These are phyloP conservation scores for Adansonia madagascariensis DNA, from an alignment of 441 rosid species.

Conservation along the genomic window DNA sequence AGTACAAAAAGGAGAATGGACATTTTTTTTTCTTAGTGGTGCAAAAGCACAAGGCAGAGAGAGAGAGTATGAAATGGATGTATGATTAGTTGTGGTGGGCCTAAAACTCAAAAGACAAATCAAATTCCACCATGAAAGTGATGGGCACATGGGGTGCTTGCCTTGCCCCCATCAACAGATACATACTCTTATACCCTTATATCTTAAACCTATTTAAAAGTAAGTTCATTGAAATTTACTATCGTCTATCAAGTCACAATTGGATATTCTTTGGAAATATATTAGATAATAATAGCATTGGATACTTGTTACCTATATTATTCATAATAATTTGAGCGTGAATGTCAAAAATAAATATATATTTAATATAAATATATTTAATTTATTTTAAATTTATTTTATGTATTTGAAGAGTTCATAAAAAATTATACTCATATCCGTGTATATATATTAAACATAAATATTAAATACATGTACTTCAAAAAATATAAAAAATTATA, in stretches of 20 bases:
- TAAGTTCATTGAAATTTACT: background rate
- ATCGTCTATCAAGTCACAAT: background rate
- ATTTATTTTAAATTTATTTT: too few relatives aligned
- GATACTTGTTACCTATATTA: background rate
- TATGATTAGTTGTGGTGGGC: slow-evolving; percentile 39
- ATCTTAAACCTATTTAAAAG: background rate
- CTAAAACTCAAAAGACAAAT: slow-evolving; percentile 18
- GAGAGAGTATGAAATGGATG: background rate
- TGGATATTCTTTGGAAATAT: background rate
- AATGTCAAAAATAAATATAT: too few relatives aligned
- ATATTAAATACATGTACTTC: too few relatives aligned
- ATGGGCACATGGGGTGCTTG: slow-evolving; percentile 46
- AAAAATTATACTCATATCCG: too few relatives aligned
- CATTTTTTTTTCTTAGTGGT: slow-evolving; percentile 20
- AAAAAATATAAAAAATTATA: too few relatives aligned
- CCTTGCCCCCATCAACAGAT: slow-evolving; percentile 36
- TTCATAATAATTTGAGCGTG: too few relatives aligned
- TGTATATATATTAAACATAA: too few relatives aligned
- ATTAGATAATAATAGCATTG: background rate
- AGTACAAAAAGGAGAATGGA: slow-evolving; percentile 2
- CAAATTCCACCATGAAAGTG: slow-evolving; percentile 39
- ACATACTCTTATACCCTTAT: background rate
- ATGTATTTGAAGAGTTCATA: too few relatives aligned
- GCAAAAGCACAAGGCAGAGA: slow-evolving; percentile 22
- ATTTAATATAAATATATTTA: too few relatives aligned